Evolutionary conservation across 768 basidiomycete genomes (phyloP), one percentile per base, ranked within the genome.

Genomic region (Lentinula raphanica): DNA sequence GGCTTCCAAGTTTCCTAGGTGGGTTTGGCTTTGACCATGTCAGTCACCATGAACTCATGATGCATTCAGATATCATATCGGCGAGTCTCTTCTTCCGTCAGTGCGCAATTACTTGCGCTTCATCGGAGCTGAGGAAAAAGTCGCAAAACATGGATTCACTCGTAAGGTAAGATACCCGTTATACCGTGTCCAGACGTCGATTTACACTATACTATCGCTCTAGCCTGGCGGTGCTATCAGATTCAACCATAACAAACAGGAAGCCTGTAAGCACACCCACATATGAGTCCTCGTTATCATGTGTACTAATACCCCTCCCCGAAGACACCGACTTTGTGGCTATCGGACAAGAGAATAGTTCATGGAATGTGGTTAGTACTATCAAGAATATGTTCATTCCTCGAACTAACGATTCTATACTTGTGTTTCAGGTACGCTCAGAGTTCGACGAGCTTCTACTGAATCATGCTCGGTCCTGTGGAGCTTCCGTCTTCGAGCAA

Each of bases 191-290:
- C 25, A 21, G 32, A 25, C 12, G 13, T 21, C 54, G 59, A 15
- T 60, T 59, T 54, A 54, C 39, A 38, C 57, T 58, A 31, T 60
- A 49, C 32, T 42, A 17, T 25, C 23, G 36, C 23, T 40, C 25
- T 62, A 85, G 83, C 83, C 82, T 51, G 84, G 83, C 32, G 80
- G 83, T 58, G 81, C 82, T 29, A 80, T 85, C 62, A 84, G 84
- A 67, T 82, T 85, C 64, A 84, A 84, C 63, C 82, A 83, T 62
- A 79, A 71, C 64, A 84, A 84, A 67, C 78, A 78, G 17, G 83
- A 85, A 74, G 84, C 82, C 53, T 85, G 83, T 82, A 63, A 66
- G 80, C 71, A 8, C 32, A 61, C 11, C n/a, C 12, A 32, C 27
- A 23, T 44, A 29, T 15, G 58, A 5, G 28, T 36, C 27, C 11